phyloP scores from a whole-genome alignment of 345 rosid species.

The Populus simonii region DNA sequence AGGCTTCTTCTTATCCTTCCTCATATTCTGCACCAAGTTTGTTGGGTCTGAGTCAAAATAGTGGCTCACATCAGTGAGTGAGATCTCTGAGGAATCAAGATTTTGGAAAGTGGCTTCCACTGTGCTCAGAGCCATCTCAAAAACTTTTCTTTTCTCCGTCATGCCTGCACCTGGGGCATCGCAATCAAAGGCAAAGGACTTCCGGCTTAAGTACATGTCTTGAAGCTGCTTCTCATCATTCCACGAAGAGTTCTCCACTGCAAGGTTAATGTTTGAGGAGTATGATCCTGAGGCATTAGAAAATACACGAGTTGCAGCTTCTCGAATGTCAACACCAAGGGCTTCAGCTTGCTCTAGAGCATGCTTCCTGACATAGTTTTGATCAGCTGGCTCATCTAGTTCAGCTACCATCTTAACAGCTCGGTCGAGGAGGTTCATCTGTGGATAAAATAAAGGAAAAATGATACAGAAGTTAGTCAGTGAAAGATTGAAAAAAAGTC shows the following conservation, averaged over 20 bases:
- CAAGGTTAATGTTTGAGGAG: conserved; percentile 89
- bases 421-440: conserved; percentile 98
- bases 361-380: conserved; percentile 84
- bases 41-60: conserved; percentile 98
- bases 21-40: conserved; percentile 79
- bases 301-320: conserved; percentile 94
- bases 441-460: conserved; percentile 10
- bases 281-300: conserved; percentile 97
- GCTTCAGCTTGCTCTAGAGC: conserved; percentile 85
- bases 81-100: conserved; percentile 94
- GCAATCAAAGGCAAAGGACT: conserved; percentile 88
- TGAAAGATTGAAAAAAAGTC: neutral
- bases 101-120: conserved; percentile 98
- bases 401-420: conserved; percentile 99
- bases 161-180: conserved; percentile 97
- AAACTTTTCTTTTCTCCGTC: conserved; percentile 85
- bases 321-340: conserved; percentile 73
- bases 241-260: conserved; percentile 98
- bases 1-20: conserved; percentile 93
- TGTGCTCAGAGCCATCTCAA: conserved; percentile 91
- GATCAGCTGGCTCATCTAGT: conserved; percentile 83
- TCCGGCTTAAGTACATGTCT: conserved; percentile 97
- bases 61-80: conserved; percentile 95
- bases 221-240: conserved; percentile 99
- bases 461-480: neutral